Conservation (phyloP, 2,329 filamentous ascomycete species). For the Trichoderma guizhouense region DNA sequence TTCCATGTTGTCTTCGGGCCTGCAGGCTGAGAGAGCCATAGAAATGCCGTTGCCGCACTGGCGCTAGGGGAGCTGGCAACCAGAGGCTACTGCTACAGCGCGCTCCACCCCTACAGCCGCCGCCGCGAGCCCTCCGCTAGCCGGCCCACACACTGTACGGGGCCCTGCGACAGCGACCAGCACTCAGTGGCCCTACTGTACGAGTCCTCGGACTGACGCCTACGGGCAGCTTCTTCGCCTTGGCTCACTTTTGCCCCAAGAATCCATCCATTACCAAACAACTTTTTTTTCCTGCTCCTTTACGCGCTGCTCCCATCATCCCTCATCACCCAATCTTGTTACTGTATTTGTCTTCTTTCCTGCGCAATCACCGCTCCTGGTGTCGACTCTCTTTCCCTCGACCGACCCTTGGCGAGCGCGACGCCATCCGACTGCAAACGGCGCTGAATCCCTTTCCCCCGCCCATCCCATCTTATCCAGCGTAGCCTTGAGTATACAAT, state of each 20-base stretch:
- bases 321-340: conserved; percentile 2
- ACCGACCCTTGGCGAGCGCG: conserved; percentile 16
- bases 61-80: conserved; percentile 14
- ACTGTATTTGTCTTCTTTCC: background rate
- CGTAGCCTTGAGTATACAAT: conserved; percentile 4
- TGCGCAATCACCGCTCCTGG: conserved; percentile 6
- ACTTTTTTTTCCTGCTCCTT: background rate
- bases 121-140: conserved; percentile 13
- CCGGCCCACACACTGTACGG: conserved; percentile 14
- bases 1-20: background rate
- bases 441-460: background rate
- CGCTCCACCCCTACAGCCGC: conserved; percentile 6
- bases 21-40: background rate
- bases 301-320: conserved; percentile 3
- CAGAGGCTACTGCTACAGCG: background rate
- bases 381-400: background rate
- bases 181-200: background rate
- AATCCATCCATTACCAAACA: conserved; percentile 16
- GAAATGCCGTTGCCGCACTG: conserved; percentile 1
- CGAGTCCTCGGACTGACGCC: background rate
- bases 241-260: conserved; percentile 15
- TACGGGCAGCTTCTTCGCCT: conserved; percentile 15
- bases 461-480: conserved; percentile 3
- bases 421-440: conserved; percentile 17
- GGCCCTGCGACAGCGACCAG: conserved; percentile 9